These are phyloP conservation scores for Botrytis pseudocinerea DNA, from an alignment of 2,329 filamentous ascomycete species.

Conservation along the genomic window DNA sequence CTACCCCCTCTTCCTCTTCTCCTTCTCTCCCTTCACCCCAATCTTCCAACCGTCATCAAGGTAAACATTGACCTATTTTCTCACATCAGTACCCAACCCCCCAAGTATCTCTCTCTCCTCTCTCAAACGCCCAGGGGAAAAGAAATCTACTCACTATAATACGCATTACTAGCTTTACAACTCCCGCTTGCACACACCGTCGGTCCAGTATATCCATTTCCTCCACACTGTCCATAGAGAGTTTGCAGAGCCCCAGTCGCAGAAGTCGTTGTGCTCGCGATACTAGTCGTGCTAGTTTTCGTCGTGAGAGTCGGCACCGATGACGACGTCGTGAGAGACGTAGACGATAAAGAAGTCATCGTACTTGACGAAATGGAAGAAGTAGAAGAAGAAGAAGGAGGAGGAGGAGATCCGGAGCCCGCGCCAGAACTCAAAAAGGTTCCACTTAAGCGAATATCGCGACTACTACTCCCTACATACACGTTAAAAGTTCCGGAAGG, in stretches of 20 bases:
- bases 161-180: conserved; percentile 28
- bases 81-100: background rate
- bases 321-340: background rate
- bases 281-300: background rate
- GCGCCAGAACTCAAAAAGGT: conserved; percentile 1
- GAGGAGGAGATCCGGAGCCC: background rate
- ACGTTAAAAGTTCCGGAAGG: conserved; percentile 34
- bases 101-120: background rate
- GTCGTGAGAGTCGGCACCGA: background rate
- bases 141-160: conserved; percentile 27
- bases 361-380: background rate
- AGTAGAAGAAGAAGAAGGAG: background rate
- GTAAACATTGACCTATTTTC: conserved; percentile 3
- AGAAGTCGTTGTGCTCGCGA: background rate
- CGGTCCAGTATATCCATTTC: conserved; percentile 29
- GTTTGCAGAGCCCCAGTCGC: conserved; percentile 9
- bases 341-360: background rate
- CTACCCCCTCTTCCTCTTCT: background rate
- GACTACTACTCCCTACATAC: conserved; percentile 34
- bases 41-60: background rate
- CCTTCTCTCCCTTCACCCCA: background rate
- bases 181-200: conserved; percentile 30
- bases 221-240: conserved; percentile 33
- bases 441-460: conserved; percentile 35
- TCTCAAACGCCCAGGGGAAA: too few species aligned